A percentile compares a stretch with the other conserved stretches of the same genome.
Evolutionary conservation across 176 grass and related monocot genomes (phyloP).

Genomic region (Sorghum bicolor): DNA sequence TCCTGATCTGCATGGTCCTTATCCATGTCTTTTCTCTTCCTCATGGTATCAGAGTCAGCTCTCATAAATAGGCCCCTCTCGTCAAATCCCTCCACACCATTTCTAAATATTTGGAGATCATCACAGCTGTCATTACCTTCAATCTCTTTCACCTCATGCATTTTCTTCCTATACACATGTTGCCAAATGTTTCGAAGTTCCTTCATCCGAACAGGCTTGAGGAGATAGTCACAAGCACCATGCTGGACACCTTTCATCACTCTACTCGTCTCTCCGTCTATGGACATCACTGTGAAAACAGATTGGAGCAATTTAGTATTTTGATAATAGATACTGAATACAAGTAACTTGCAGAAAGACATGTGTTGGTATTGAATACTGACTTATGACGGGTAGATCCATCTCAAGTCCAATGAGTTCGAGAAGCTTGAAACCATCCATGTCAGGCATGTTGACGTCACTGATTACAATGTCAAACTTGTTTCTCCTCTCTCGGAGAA

Average conservation of each 20-base stretch:
- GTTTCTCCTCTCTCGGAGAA: conserved; percentile 82
- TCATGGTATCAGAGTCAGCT: conserved; percentile 39
- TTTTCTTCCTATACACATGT: conserved; percentile 93
- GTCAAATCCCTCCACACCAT: conserved; percentile 62
- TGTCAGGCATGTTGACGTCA: conserved; percentile 99
- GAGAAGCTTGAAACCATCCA: conserved; percentile 99
- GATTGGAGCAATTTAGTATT: conserved; percentile 30
- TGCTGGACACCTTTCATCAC: conserved; percentile 99
- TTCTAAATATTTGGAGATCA: conserved; percentile 65
- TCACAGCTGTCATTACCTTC: conserved; percentile 72
- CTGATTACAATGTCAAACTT: conserved; percentile 98
- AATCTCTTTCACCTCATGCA: conserved; percentile 94
- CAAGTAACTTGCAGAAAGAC: conserved; percentile 23
- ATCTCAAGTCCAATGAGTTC: conserved; percentile 98
- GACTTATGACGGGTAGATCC: conserved; percentile 97
- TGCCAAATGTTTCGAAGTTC: conserved; percentile 99
- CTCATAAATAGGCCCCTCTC: conserved; percentile 60
- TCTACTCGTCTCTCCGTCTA: conserved; percentile 94
- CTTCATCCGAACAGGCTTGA: conserved; percentile 99
- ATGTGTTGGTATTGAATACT: conserved; percentile 43
- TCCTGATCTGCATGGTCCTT: conserved; percentile 81
- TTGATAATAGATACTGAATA: conserved; percentile 34
- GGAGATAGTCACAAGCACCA: conserved; percentile 96
- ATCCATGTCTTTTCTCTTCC: conserved; percentile 79
- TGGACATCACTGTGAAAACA: conserved; percentile 96